A percentile compares a stretch with the other conserved stretches of the same genome.
Evolutionary conservation across 345 rosid species (phyloP).

Genomic region (Aurinia saxatilis): DNA sequence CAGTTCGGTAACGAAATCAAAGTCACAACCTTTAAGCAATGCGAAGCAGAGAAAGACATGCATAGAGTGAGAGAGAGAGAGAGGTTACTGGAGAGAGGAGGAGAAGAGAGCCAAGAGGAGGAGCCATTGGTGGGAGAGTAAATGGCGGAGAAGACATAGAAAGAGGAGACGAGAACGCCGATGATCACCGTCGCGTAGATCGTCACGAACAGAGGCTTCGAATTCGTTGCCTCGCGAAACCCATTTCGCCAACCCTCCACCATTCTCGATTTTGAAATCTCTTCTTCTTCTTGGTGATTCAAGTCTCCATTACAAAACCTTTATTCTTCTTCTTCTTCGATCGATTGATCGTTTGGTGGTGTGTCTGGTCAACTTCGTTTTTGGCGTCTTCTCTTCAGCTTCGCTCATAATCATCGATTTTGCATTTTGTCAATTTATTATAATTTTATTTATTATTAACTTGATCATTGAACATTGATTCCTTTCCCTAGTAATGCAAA

Average conservation of each 20-base stretch:
- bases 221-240: constrained; percentile 54
- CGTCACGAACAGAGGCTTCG: constrained; percentile 76
- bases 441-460: neutral
- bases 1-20: neutral
- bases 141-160: constrained; percentile 83
- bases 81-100: constrained; percentile 30
- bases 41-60: neutral
- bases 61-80: neutral
- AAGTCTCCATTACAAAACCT: constrained; percentile 26
- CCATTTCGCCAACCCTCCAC: constrained; percentile 63
- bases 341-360: constrained; percentile 27
- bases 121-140: constrained; percentile 48
- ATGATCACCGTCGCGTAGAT: constrained; percentile 72
- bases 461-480: constrained; percentile 2
- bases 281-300: constrained; percentile 9
- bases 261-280: neutral
- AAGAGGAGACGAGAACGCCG: constrained; percentile 68
- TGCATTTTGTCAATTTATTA: neutral
- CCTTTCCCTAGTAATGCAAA: constrained; percentile 9
- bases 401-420: constrained; percentile 3
- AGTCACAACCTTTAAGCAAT: neutral
- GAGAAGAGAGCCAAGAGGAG: constrained; percentile 57
- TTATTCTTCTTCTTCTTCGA: constrained; percentile 1
- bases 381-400: constrained; percentile 27
- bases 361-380: constrained; percentile 30